phyloP scores from a whole-genome alignment of 345 rosid species.

The Gossypium thurberi region DNA sequence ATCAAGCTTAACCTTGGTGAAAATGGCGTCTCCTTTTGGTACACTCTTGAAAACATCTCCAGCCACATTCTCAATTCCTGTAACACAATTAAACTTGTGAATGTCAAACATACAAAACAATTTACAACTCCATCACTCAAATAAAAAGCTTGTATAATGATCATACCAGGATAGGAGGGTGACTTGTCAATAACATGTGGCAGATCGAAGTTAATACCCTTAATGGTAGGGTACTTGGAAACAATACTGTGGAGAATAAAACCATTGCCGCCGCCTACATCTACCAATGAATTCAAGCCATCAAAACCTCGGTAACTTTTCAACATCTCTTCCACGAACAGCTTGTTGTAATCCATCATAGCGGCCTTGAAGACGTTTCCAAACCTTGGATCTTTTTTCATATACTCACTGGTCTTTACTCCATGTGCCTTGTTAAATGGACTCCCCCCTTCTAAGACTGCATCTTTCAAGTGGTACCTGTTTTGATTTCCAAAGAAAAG shows the following conservation, averaged over 20 bases:
- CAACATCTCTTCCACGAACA: slow-evolving; percentile 32
- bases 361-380: slow-evolving; percentile 26
- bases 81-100: neutral
- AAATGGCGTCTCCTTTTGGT: slow-evolving; percentile 66
- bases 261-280: slow-evolving; percentile 55
- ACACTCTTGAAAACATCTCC: slow-evolving; percentile 26
- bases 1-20: slow-evolving; percentile 46
- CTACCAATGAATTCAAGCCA: slow-evolving; percentile 36
- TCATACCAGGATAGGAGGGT: slow-evolving; percentile 31
- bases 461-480: slow-evolving; percentile 37
- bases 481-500: neutral
- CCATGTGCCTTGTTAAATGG: slow-evolving; percentile 37
- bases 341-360: slow-evolving; percentile 33
- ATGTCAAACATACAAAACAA: neutral
- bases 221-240: slow-evolving; percentile 34
- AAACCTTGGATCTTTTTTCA: slow-evolving; percentile 29
- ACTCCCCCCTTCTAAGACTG: slow-evolving; percentile 37
- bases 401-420: slow-evolving; percentile 18
- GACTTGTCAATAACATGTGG: slow-evolving; percentile 27
- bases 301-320: slow-evolving; percentile 37
- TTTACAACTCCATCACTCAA: no score
- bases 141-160: neutral
- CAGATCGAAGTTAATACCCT: slow-evolving; percentile 47
- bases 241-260: slow-evolving; percentile 38
- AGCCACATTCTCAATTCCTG: neutral